Conservation (phyloP, 441 rosid genomes). For the Pelargonium australe region DNA sequence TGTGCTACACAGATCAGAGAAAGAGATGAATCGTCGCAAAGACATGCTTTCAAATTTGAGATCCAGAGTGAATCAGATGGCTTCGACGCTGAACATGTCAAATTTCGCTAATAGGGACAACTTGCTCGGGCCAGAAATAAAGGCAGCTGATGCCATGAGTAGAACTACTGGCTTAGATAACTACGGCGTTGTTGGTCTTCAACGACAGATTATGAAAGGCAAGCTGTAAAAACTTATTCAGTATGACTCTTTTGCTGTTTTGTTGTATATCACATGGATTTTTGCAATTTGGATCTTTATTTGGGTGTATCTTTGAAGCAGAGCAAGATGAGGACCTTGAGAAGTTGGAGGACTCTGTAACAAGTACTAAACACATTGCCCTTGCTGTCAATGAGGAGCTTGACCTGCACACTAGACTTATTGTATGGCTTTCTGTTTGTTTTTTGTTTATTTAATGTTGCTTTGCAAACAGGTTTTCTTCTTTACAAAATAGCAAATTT, state of each 20-base stretch:
- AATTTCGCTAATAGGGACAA: slow-evolving; percentile 77
- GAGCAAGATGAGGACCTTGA: slow-evolving; percentile 99
- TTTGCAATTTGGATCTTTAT: slow-evolving; percentile 10
- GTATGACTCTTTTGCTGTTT: not conserved
- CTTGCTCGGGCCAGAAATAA: slow-evolving; percentile 80
- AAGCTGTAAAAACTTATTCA: slow-evolving; percentile 21
- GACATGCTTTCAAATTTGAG: slow-evolving; percentile 71
- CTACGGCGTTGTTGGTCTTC: slow-evolving; percentile 78
- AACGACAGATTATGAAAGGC: slow-evolving; percentile 87
- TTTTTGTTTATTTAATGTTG: not conserved
- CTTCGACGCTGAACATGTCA: slow-evolving; percentile 72
- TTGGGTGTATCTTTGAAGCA: slow-evolving; percentile 28
- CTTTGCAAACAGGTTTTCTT: not conserved
- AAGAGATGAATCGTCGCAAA: slow-evolving; percentile 87
- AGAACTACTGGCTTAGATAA: slow-evolving; percentile 73
- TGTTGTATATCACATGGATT: slow-evolving; percentile 6
- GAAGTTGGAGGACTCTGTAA: slow-evolving; percentile 73
- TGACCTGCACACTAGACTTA: slow-evolving; percentile 76
- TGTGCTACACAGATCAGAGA: slow-evolving; percentile 57
- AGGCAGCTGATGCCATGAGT: slow-evolving; percentile 49
- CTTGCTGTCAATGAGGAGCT: slow-evolving; percentile 92
- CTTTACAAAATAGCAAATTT: not conserved
- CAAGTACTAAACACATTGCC: slow-evolving; percentile 90
- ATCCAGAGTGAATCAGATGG: slow-evolving; percentile 76
- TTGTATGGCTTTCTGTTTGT: slow-evolving; percentile 41